Conservation (phyloP, 1,139 yeast species). For the Taiozyma onychis region DNA sequence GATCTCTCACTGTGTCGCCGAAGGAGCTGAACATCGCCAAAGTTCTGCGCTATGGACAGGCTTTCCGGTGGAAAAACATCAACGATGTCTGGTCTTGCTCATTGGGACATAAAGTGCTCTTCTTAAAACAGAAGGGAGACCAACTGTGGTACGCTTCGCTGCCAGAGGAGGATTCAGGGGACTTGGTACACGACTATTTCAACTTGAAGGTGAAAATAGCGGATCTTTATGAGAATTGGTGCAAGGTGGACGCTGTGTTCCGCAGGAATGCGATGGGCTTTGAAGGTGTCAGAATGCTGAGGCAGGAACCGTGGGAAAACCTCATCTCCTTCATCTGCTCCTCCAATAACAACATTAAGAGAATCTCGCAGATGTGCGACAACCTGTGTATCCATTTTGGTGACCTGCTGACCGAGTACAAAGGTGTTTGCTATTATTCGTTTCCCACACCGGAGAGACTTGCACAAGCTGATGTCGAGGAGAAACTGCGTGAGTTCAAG, state of each 20-base stretch:
- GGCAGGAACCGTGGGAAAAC: conserved; percentile 98
- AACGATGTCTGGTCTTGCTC: conserved; percentile 59
- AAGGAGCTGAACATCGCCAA: conserved; percentile 56
- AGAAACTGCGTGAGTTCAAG: conserved; percentile 38
- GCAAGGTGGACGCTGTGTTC: conserved; percentile 45
- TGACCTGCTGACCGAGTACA: conserved; percentile 44
- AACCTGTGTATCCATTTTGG: conserved; percentile 73
- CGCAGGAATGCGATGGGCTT: conserved; percentile 32
- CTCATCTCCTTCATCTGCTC: conserved; percentile 87
- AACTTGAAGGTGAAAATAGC: conserved; percentile 51
- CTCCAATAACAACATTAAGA: conserved; percentile 89
- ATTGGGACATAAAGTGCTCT: conserved; percentile 40
- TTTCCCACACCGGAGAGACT: conserved; percentile 67
- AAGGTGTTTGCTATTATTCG: conserved; percentile 56
- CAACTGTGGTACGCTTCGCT: conserved; percentile 13
- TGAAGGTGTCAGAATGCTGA: conserved; percentile 72
- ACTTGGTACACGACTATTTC: conserved; percentile 57
- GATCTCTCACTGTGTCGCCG: conserved; percentile 13
- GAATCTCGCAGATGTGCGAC: conserved; percentile 93
- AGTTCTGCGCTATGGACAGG: conserved; percentile 86
- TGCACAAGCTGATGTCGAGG: conserved; percentile 35
- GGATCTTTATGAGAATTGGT: conserved; percentile 59
- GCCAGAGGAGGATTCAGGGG: conserved; percentile 25
- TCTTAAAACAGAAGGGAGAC: conserved; percentile 43
- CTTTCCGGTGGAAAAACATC: conserved; percentile 52